phyloP scores from a whole-genome alignment of 352 stramenopile species.

The Albugo candida region DNA sequence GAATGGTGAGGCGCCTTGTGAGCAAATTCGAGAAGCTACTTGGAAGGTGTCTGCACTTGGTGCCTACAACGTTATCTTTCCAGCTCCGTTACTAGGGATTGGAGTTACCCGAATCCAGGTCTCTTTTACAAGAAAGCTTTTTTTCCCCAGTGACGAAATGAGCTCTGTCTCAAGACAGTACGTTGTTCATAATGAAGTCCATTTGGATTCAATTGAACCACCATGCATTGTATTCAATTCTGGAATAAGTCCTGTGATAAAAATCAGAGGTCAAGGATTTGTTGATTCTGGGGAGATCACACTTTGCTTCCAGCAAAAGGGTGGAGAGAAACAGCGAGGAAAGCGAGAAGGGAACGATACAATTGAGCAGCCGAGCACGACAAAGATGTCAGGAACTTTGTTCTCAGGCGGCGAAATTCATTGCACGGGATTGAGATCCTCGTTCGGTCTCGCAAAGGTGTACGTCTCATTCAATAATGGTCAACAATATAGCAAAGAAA shows the following conservation, averaged over 20 bases:
- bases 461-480: slow-evolving; percentile 42
- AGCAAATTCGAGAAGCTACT: slow-evolving; percentile 23
- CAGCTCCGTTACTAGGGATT: slow-evolving; percentile 30
- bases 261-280: slow-evolving; percentile 29
- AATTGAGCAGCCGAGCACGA: slow-evolving; percentile 4
- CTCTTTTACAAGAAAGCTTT: slow-evolving; percentile 30
- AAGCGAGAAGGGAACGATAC: not conserved
- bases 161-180: slow-evolving; percentile 11
- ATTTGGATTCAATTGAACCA: slow-evolving; percentile 23
- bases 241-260: slow-evolving; percentile 29
- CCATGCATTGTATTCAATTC: slow-evolving; percentile 35
- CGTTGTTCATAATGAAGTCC: slow-evolving; percentile 25
- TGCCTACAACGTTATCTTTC: slow-evolving; percentile 40
- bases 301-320: slow-evolving; percentile 21
- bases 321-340: slow-evolving; percentile 1
- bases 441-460: slow-evolving; percentile 37
- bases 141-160: slow-evolving; percentile 22
- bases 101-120: slow-evolving; percentile 24
- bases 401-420: slow-evolving; percentile 19
- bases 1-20: slow-evolving; percentile 19
- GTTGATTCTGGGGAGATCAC: slow-evolving; percentile 42
- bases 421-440: slow-evolving; percentile 22
- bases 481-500: slow-evolving; percentile 24
- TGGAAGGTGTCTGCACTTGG: slow-evolving; percentile 35
- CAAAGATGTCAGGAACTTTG: slow-evolving; percentile 33